phyloP scores from a whole-genome alignment of 306 rosid genomes.

The Spatholobus suberectus region DNA sequence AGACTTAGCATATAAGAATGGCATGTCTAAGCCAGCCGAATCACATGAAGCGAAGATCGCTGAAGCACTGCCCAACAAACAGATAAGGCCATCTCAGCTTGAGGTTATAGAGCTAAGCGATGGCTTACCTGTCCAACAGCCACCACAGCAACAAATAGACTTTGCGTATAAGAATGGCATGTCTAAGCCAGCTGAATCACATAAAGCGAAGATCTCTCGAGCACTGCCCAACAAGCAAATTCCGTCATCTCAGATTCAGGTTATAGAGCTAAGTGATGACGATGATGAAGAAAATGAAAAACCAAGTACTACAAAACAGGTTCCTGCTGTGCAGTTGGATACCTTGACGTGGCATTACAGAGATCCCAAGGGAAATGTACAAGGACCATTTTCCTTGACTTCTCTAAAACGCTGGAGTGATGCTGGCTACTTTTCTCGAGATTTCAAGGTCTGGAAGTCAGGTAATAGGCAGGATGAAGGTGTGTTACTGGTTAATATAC shows the following conservation, averaged over 20 bases:
- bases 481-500: slow-evolving; percentile 56
- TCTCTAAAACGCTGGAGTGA: slow-evolving; percentile 76
- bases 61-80: not conserved
- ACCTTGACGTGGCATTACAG: slow-evolving; percentile 63
- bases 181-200: slow-evolving; percentile 32
- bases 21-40: not conserved
- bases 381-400: slow-evolving; percentile 75
- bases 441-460: slow-evolving; percentile 81
- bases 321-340: slow-evolving; percentile 35
- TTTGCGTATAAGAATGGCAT: slow-evolving; percentile 2
- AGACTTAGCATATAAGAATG: not conserved
- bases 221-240: slow-evolving; percentile 21
- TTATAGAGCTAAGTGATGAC: slow-evolving; percentile 68
- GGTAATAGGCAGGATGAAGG: slow-evolving; percentile 59
- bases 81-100: not conserved
- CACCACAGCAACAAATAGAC: slow-evolving; percentile 38
- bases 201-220: slow-evolving; percentile 31
- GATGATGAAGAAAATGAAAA: slow-evolving; percentile 49
- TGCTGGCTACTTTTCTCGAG: slow-evolving; percentile 62
- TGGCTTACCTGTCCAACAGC: slow-evolving; percentile 38
- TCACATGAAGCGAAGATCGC: not conserved
- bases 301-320: slow-evolving; percentile 25
- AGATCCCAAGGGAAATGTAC: slow-evolving; percentile 75
- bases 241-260: slow-evolving; percentile 37
- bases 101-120: not conserved